A percentile compares a stretch with the other conserved stretches of the same genome.
Conservation (phyloP, 192 early-diverging fungal species). For the Backusella circina region DNA sequence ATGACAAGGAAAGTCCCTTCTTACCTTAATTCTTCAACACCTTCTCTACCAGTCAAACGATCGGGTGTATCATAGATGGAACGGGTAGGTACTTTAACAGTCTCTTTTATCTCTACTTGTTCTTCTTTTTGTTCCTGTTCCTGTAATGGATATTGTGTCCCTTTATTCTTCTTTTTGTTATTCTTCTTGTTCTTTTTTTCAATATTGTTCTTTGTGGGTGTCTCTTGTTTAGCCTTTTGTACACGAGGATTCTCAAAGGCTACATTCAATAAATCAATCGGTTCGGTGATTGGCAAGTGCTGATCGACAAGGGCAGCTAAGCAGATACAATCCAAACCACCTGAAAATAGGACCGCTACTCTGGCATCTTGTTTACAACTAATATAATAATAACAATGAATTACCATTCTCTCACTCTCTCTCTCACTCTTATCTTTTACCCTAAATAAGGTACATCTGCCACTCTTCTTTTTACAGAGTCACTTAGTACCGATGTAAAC, state of each 20-base stretch:
- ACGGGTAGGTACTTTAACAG: neutral
- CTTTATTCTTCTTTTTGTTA: neutral
- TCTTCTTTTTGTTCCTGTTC: neutral
- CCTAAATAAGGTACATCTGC: conserved; percentile 44
- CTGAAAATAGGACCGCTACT: conserved; percentile 86
- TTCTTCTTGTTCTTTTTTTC: conserved; percentile 24
- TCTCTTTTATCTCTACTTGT: neutral
- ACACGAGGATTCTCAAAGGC: conserved; percentile 91
- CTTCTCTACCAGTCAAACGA: conserved; percentile 66
- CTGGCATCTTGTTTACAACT: conserved; percentile 42
- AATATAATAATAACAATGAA: neutral
- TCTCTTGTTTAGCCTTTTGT: conserved; percentile 38
- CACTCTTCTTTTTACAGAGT: conserved; percentile 44
- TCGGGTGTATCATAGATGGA: conserved; percentile 75
- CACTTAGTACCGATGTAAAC: conserved; percentile 36
- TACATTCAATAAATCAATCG: conserved; percentile 93
- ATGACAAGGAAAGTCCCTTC: neutral
- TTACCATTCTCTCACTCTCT: neutral
- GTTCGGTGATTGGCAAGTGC: conserved; percentile 65
- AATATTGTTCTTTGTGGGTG: neutral
- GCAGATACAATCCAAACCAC: conserved; percentile 90
- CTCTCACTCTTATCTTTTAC: conserved; percentile 17
- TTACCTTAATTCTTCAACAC: conserved; percentile 45
- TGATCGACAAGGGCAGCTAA: conserved; percentile 79
- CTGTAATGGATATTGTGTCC: neutral